Evolutionary conservation across 148 eudicot genomes (phyloP), one percentile per base, ranked within the genome.

Genomic region (Rhododendron henanense): DNA sequence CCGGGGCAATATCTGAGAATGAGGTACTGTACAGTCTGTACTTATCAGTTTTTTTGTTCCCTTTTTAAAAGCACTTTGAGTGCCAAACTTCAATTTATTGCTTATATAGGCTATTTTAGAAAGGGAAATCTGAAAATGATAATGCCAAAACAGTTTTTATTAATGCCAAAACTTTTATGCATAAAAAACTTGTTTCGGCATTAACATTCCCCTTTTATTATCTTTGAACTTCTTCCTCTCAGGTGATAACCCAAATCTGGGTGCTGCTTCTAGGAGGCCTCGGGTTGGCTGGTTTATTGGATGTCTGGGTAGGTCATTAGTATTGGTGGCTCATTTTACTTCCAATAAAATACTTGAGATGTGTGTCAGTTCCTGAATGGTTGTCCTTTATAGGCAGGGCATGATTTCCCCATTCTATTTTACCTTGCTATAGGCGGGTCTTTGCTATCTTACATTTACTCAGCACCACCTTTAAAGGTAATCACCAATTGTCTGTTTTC

Each of bases 221-320:
- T 80, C 19, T 9, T 80, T 35, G 61, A 35, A 3, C 9, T 50
- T 48, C n/a, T 53, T 84, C 41, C 67, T 14, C 50, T 77, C 87
- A 95, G 99, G 99, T 97, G 87, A 95, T 97, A 85, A 92, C 96
- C 82, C 98, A 97, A 92, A 93, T 95, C 69, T 97, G 98, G 99
- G 95, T 95, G 78, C 90, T 97, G 87, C 93, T 97, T 63, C 83
- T 97, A 69, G 98, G 93, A 85, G 98, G 99, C 84, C 93, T 95
- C 86, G 95, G 91, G 67, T 86, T 95, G 85, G 98, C 98, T 88
- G 98, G 98, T 87, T 39, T 89, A 31, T 86, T 97, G 90, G 98
- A 95, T 87, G 92, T 95, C 85, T 95, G 96, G 99, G 99, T 95
- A 93, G 83, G 98, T 87, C 77, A 87, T 53, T 71, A 18, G 81